A percentile compares a stretch with the other conserved stretches of the same genome.
phyloP scores from a whole-genome alignment of 2,329 filamentous ascomycete genomes.

The Beauveria scarabaeidicola region DNA sequence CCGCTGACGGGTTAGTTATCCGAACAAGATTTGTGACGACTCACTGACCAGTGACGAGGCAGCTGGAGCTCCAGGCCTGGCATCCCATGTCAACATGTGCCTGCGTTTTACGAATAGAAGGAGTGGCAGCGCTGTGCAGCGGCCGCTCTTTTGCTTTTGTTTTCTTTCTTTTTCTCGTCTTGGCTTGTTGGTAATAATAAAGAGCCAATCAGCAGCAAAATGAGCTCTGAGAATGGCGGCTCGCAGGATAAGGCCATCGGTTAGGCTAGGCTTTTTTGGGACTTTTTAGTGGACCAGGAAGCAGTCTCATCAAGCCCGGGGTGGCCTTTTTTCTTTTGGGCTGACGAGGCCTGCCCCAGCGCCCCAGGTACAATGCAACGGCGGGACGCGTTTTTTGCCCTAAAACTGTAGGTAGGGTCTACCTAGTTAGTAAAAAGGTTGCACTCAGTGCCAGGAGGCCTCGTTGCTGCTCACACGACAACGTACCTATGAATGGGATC shows the following conservation, averaged over 20 bases:
- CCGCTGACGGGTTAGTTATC: slow-evolving; percentile 3
- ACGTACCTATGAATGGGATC: too few species aligned
- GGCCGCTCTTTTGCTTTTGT: too few species aligned
- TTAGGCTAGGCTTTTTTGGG: not conserved
- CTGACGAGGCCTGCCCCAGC: not conserved
- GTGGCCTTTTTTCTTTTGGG: not conserved
- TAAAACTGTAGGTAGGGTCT: not conserved
- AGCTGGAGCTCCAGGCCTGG: not conserved
- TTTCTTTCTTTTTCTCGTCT: too few species aligned
- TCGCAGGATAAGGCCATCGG: not conserved
- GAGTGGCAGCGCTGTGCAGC: not conserved
- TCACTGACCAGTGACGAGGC: too few species aligned
- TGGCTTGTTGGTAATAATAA: too few species aligned
- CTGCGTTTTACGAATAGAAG: too few species aligned
- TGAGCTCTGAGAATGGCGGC: not conserved
- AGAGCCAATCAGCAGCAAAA: not conserved
- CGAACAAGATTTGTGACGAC: too few species aligned
- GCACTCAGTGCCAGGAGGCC: not conserved
- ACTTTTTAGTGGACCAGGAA: not conserved
- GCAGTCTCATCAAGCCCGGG: too few species aligned
- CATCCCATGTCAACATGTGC: not conserved
- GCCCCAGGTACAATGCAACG: not conserved
- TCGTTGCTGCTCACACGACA: not conserved
- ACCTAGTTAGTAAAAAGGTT: too few species aligned
- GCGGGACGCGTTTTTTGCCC: not conserved